Percentiles rank a stretch among this genome's conserved stretches.
Conservation (phyloP, 1,139 yeast genomes). For the Scheffersomyces cryptocercus region DNA sequence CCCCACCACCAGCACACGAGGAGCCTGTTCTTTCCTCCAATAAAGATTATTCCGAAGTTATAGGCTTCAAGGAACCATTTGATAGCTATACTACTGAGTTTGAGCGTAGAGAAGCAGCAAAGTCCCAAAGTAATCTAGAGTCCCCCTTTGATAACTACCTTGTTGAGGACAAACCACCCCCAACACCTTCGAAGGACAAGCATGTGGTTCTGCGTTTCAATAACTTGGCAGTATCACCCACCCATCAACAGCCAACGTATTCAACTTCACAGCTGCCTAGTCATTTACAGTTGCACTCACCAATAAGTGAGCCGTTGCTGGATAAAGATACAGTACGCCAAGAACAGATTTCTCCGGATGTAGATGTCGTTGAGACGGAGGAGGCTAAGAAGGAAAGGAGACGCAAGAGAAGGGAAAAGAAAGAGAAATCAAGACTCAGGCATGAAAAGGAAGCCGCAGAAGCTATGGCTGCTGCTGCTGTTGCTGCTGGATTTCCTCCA, state of each 20-base stretch:
- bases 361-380: slow-evolving; percentile 7
- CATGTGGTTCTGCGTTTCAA: too few relatives aligned
- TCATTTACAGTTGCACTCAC: neutral
- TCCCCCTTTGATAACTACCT: slow-evolving; percentile 35
- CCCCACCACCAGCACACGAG: slow-evolving; percentile 3
- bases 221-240: too few relatives aligned
- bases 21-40: neutral
- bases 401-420: slow-evolving; percentile 21
- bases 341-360: neutral
- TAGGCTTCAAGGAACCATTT: slow-evolving; percentile 21
- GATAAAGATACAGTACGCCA: neutral
- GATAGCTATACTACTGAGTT: slow-evolving; percentile 21
- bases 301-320: neutral
- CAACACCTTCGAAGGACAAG: neutral
- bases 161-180: slow-evolving; percentile 11
- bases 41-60: slow-evolving; percentile 4
- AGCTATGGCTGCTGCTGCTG: slow-evolving; percentile 17
- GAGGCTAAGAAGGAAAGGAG: slow-evolving; percentile 16
- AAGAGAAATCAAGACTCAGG: slow-evolving; percentile 14
- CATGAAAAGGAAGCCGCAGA: slow-evolving; percentile 26
- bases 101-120: slow-evolving; percentile 9
- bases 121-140: slow-evolving; percentile 6
- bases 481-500: slow-evolving; percentile 11
- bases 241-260: too few relatives aligned
- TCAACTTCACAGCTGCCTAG: neutral